Evolutionary conservation across 352 stramenopile species (phyloP).

Genomic region (Phytophthora brassicae): DNA sequence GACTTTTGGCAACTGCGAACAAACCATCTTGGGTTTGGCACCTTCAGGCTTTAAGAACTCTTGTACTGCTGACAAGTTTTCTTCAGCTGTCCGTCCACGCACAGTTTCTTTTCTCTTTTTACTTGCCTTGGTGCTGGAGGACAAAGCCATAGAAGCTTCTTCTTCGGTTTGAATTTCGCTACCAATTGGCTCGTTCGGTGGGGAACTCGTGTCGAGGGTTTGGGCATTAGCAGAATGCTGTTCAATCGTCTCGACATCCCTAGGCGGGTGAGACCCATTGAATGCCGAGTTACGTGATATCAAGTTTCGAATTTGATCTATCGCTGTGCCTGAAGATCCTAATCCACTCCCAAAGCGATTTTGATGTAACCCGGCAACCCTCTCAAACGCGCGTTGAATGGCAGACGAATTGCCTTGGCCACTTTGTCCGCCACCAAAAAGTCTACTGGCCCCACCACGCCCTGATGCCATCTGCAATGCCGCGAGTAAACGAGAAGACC

Average conservation of each 20-base stretch:
- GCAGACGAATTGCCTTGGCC: slow-evolving; percentile 20
- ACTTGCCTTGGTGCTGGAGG: not conserved
- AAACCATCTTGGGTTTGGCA: slow-evolving; percentile 39
- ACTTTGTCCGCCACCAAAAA: slow-evolving; percentile 22
- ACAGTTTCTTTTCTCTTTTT: slow-evolving; percentile 1
- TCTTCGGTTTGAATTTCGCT: slow-evolving; percentile 27
- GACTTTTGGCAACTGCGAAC: slow-evolving; percentile 43
- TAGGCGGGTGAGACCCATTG: slow-evolving; percentile 10
- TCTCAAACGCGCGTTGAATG: slow-evolving; percentile 49
- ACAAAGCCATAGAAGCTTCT: slow-evolving; percentile 10
- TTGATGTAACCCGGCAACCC: slow-evolving; percentile 42
- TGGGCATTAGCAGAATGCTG: slow-evolving; percentile 4
- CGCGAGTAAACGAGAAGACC: slow-evolving; percentile 56
- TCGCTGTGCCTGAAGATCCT: slow-evolving; percentile 29
- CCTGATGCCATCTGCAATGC: slow-evolving; percentile 51
- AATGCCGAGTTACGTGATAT: slow-evolving; percentile 38
- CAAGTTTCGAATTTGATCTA: slow-evolving; percentile 62
- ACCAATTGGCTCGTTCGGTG: slow-evolving; percentile 18
- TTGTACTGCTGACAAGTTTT: slow-evolving; percentile 3
- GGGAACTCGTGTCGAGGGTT: not conserved
- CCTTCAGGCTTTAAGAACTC: slow-evolving; percentile 30
- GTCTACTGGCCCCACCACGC: slow-evolving; percentile 24
- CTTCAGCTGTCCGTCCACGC: slow-evolving; percentile 9
- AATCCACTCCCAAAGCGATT: slow-evolving; percentile 17
- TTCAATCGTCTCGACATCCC: slow-evolving; percentile 15